Percentiles rank a stretch among this genome's conserved stretches.
phyloP scores from a whole-genome alignment of 306 rosid species.

The Cyamopsis tetragonoloba region DNA sequence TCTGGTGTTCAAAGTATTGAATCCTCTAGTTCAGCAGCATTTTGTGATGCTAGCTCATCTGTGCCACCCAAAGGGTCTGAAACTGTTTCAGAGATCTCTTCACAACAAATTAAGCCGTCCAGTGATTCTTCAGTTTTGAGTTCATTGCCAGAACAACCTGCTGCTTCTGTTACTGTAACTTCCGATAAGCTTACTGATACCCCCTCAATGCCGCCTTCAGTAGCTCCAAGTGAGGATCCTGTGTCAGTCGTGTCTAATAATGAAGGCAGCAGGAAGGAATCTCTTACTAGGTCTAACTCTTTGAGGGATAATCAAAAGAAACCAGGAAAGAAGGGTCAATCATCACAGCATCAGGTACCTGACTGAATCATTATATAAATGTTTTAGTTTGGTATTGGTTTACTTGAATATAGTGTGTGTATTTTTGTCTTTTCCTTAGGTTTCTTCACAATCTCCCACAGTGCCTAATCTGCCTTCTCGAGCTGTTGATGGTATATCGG shows the following conservation, averaged over 20 bases:
- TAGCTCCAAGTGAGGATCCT: constrained; percentile 37
- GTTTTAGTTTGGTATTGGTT: neutral
- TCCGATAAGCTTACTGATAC: constrained; percentile 32
- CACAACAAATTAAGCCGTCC: constrained; percentile 32
- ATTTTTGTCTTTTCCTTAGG: constrained; percentile 37
- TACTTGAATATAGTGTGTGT: neutral
- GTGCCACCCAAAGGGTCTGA: constrained; percentile 36
- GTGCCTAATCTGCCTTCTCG: constrained; percentile 27
- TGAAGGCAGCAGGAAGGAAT: constrained; percentile 52
- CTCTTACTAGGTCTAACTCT: constrained; percentile 55
- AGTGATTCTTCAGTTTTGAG: constrained; percentile 34
- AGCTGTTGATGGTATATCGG: constrained; percentile 40
- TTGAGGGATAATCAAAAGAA: constrained; percentile 62
- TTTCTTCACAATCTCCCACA: constrained; percentile 42
- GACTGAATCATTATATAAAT: constrained; percentile 2
- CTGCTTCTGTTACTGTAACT: constrained; percentile 24
- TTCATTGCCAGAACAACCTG: constrained; percentile 36
- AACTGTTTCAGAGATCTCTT: constrained; percentile 25
- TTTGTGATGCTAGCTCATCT: constrained; percentile 38
- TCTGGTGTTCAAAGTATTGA: constrained; percentile 46
- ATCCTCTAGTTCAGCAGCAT: constrained; percentile 35
- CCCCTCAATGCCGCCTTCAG: constrained; percentile 21
- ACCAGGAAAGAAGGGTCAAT: constrained; percentile 51
- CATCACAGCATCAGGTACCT: constrained; percentile 60
- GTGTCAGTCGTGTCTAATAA: constrained; percentile 30